Conservation (phyloP, 768 basidiomycete species). For the Suillus subaureus region DNA sequence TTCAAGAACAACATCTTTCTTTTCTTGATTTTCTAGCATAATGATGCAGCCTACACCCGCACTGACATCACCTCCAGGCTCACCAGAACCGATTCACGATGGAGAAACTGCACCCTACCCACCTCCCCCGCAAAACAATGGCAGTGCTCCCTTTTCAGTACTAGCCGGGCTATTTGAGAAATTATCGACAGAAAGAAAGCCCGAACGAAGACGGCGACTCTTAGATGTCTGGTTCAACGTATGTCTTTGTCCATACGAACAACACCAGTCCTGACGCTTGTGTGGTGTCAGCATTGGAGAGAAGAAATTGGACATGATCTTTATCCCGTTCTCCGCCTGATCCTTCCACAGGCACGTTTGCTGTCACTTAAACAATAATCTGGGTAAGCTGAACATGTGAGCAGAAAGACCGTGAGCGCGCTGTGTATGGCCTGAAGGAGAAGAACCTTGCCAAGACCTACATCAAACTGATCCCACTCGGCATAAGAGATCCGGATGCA, state of each 20-base stretch:
- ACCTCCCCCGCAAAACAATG: slow-evolving; percentile 63
- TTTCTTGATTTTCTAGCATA: slow-evolving; percentile 10
- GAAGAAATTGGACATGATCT: slow-evolving; percentile 83
- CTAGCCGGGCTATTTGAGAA: slow-evolving; percentile 75
- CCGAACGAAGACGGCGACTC: slow-evolving; percentile 69
- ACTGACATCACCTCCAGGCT: slow-evolving; percentile 57
- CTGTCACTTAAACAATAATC: background rate
- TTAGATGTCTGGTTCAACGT: slow-evolving; percentile 84
- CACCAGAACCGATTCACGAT: slow-evolving; percentile 35
- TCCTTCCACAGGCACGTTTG: slow-evolving; percentile 79
- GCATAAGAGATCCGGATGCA: slow-evolving; percentile 77
- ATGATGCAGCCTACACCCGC: slow-evolving; percentile 69
- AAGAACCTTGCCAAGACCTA: slow-evolving; percentile 92
- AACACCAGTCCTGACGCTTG: slow-evolving; percentile 16
- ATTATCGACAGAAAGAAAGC: slow-evolving; percentile 70
- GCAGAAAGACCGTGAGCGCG: slow-evolving; percentile 92
- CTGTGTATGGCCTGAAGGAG: slow-evolving; percentile 94
- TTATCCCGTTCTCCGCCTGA: slow-evolving; percentile 85
- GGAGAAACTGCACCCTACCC: slow-evolving; percentile 44
- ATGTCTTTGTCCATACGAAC: slow-evolving; percentile 30
- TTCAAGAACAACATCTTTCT: background rate
- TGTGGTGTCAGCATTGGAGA: slow-evolving; percentile 72
- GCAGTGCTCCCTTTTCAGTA: slow-evolving; percentile 69
- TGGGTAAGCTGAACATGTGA: slow-evolving; percentile 9
- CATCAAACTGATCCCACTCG: slow-evolving; percentile 86